Percentiles rank a stretch among this genome's conserved stretches.
Conservation (phyloP, 208 protist species). For the Leishmania lainsoni region DNA sequence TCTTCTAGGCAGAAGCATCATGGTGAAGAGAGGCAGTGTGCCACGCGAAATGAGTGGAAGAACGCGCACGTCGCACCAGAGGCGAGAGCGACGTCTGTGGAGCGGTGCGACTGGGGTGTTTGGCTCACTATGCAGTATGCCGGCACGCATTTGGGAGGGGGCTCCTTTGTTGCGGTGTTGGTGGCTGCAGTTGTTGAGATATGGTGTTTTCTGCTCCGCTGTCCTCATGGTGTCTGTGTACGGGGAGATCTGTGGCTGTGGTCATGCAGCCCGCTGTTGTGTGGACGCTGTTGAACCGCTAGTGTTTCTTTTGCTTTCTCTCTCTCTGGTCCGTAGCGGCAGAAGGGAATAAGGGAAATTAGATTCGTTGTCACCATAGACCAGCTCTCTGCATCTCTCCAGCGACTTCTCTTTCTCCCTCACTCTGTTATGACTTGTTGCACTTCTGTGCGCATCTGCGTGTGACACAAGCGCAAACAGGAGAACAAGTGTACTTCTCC, state of each 20-base stretch:
- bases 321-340: neutral
- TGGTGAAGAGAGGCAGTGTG: neutral
- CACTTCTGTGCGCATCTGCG: neutral
- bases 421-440: neutral
- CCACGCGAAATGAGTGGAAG: neutral
- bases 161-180: neutral
- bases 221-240: neutral
- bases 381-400: neutral
- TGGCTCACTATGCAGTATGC: neutral
- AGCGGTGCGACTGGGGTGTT: neutral
- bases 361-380: neutral
- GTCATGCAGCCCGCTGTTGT: neutral
- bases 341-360: neutral
- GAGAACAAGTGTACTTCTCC: neutral
- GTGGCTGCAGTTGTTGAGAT: neutral
- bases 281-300: neutral
- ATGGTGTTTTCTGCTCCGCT: neutral
- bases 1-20: slow-evolving; percentile 28
- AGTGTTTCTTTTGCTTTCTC: neutral
- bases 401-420: neutral
- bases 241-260: neutral
- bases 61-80: neutral
- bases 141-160: neutral
- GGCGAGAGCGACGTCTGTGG: neutral
- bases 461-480: neutral